Percentiles rank a stretch among this genome's conserved stretches.
phyloP scores from a whole-genome alignment of 2,329 filamentous ascomycete genomes.

The Exophiala sp. region DNA sequence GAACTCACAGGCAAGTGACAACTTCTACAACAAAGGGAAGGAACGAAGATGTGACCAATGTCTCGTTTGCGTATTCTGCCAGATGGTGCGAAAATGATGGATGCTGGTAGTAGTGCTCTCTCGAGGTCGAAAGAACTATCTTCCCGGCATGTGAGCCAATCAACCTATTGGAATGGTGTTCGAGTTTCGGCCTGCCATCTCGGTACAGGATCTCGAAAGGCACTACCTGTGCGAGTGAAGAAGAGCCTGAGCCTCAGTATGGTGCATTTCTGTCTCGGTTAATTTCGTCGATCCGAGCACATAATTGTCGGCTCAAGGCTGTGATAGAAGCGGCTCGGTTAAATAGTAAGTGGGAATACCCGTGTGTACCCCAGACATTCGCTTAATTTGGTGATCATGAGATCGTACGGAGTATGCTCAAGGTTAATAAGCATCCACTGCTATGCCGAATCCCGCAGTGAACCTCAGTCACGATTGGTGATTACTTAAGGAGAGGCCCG shows the following conservation, averaged over 20 bases:
- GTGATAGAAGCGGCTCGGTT: neutral
- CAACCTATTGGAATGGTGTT: neutral
- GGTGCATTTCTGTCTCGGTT: neutral
- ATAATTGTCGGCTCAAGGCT: neutral
- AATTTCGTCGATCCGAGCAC: neutral
- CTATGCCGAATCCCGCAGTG: neutral
- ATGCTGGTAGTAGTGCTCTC: neutral
- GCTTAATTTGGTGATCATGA: neutral
- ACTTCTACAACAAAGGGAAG: neutral
- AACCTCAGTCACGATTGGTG: neutral
- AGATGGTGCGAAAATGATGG: neutral
- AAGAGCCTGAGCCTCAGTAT: neutral
- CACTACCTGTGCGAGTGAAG: neutral
- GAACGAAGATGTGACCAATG: neutral
- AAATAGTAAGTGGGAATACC: neutral
- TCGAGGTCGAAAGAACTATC: neutral
- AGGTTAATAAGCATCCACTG: neutral
- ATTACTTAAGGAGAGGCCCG: neutral
- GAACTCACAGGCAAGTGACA: neutral
- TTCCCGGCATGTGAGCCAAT: neutral
- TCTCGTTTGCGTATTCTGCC: neutral
- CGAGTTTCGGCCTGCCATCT: neutral
- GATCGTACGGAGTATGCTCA: too few species aligned
- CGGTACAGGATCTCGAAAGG: neutral
- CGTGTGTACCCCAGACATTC: neutral